A percentile compares a stretch with the other conserved stretches of the same genome.
Evolutionary conservation across 371 early-diverging fungal genomes (phyloP).

Genomic region (Parasitella parasitica): DNA sequence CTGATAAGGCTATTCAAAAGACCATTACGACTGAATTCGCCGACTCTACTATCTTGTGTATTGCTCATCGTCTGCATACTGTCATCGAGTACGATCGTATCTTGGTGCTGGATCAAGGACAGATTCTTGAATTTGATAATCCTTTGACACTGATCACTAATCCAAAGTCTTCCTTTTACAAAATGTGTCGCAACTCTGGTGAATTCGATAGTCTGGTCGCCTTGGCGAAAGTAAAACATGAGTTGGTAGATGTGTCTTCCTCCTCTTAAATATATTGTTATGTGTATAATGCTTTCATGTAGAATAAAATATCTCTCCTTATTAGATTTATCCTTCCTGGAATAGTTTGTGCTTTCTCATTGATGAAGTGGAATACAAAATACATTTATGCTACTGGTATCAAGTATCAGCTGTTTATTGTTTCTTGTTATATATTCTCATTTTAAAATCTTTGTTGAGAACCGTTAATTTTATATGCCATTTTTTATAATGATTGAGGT

Average conservation of each 20-base stretch:
- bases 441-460: no score
- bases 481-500: no score
- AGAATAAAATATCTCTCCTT: not conserved
- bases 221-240: conserved; percentile 35
- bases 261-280: not conserved
- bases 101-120: conserved; percentile 44
- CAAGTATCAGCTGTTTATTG: no score
- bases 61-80: conserved; percentile 69
- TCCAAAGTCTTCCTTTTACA: conserved; percentile 51
- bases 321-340: no score
- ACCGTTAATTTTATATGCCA: no score
- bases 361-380: no score
- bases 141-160: conserved; percentile 54
- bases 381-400: no score
- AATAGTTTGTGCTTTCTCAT: no score
- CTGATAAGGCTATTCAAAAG: conserved; percentile 63
- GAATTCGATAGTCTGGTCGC: conserved; percentile 58
- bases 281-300: no score
- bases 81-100: conserved; percentile 55
- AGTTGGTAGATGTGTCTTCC: conserved; percentile 2
- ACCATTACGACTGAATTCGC: conserved; percentile 61
- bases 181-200: conserved; percentile 68
- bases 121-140: conserved; percentile 38
- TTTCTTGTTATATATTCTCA: no score
- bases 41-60: conserved; percentile 60